A percentile compares a stretch with the other conserved stretches of the same genome.
These are phyloP conservation scores for Kluyveromyces marxianus DNA, from an alignment of 1,139 yeast species.

Conservation along the genomic window DNA sequence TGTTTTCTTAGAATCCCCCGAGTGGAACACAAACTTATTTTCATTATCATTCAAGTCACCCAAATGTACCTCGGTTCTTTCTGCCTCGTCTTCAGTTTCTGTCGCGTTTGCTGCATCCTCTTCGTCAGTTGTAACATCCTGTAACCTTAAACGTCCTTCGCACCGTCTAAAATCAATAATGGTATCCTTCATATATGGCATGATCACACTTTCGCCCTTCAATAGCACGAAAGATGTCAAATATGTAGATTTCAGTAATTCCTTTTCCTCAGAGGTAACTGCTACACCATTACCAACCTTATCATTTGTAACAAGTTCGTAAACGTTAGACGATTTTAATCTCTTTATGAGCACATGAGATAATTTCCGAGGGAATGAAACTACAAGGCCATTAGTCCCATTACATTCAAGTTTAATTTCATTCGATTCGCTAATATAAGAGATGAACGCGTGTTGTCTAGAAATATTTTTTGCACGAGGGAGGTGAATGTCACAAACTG, in stretches of 20 bases:
- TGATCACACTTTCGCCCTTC: slow-evolving; percentile 45
- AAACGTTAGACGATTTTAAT: slow-evolving; percentile 10
- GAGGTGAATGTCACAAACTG: slow-evolving; percentile 25
- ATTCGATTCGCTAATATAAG: slow-evolving; percentile 25
- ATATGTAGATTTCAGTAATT: slow-evolving; percentile 14
- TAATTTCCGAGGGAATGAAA: slow-evolving; percentile 26
- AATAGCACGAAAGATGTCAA: slow-evolving; percentile 51
- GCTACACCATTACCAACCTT: slow-evolving; percentile 9
- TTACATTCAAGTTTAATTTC: slow-evolving; percentile 31
- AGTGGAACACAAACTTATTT: not conserved
- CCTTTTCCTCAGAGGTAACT: slow-evolving; percentile 10
- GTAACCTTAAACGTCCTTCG: slow-evolving; percentile 14
- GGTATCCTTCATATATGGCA: slow-evolving; percentile 50
- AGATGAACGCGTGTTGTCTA: slow-evolving; percentile 27
- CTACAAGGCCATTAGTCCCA: slow-evolving; percentile 33
- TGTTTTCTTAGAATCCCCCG: not conserved
- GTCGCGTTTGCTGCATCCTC: slow-evolving; percentile 25
- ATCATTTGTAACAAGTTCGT: slow-evolving; percentile 11
- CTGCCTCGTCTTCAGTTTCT: slow-evolving; percentile 30
- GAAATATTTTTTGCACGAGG: slow-evolving; percentile 29
- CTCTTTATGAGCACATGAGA: slow-evolving; percentile 20
- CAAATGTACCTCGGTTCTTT: slow-evolving; percentile 17
- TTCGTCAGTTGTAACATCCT: slow-evolving; percentile 17
- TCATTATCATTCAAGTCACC: slow-evolving; percentile 14
- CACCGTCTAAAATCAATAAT: slow-evolving; percentile 47